Conservation (phyloP, 257 asterid genomes). For the Marsdenia floribunda region DNA sequence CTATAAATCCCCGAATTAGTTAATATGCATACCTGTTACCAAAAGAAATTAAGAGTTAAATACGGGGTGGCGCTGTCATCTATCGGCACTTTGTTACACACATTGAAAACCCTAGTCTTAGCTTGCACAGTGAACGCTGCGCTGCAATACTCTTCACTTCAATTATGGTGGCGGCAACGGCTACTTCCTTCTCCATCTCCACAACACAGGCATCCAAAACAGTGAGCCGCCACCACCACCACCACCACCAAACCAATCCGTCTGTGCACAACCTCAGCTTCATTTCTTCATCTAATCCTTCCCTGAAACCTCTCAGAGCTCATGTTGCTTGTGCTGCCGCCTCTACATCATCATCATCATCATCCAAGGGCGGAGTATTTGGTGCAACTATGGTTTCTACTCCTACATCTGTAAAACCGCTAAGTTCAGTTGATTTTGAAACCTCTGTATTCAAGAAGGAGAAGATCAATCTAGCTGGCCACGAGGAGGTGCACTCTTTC, state of each 20-base stretch:
- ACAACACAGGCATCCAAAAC: conserved; percentile 24
- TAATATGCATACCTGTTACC: too few species aligned
- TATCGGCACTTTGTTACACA: too few species aligned
- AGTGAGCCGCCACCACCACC: conserved; percentile 20
- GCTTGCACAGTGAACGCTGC: too few species aligned
- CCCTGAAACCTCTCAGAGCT: conserved; percentile 40
- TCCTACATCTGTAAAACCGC: conserved; percentile 38
- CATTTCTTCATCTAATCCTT: conserved; percentile 53
- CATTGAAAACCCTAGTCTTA: too few species aligned
- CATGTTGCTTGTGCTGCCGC: conserved; percentile 13
- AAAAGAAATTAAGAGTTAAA: too few species aligned
- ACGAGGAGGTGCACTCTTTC: conserved; percentile 55
- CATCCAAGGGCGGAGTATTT: conserved; percentile 37
- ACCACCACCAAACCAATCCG: conserved; percentile 19
- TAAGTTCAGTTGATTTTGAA: conserved; percentile 58
- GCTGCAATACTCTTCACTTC: too few species aligned
- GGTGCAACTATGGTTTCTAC: conserved; percentile 59
- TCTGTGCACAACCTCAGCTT: conserved; percentile 36
- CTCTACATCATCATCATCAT: conserved; percentile 10
- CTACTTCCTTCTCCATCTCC: conserved; percentile 30
- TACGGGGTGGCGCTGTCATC: too few species aligned
- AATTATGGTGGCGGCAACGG: conserved; percentile 50
- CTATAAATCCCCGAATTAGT: too few species aligned
- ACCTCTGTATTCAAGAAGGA: conserved; percentile 77
- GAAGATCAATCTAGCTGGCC: conserved; percentile 75